These are phyloP conservation scores for Zasmidium cellare DNA, from an alignment of 2,329 filamentous ascomycete species.

Conservation along the genomic window DNA sequence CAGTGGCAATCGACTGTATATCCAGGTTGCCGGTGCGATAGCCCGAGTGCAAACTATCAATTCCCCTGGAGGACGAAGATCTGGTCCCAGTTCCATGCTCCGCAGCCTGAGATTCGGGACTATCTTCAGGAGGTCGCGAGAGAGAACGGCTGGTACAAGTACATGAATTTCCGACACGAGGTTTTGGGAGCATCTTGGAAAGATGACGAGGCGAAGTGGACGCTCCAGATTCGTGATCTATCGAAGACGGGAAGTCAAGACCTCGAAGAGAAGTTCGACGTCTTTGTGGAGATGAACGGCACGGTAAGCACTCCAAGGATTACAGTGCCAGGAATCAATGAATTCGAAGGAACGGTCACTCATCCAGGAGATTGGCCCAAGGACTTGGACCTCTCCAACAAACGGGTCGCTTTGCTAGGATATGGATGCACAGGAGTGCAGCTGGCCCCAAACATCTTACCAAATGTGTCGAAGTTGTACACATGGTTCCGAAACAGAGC, in stretches of 20 bases:
- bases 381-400: not conserved
- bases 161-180: constrained; percentile 20
- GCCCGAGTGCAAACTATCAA: constrained; percentile 32
- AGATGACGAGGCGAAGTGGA: constrained; percentile 18
- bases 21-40: constrained; percentile 35
- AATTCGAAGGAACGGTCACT: not conserved
- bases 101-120: constrained; percentile 11
- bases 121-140: constrained; percentile 15
- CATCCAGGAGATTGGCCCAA: constrained; percentile 4
- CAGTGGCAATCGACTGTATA: constrained; percentile 39
- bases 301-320: constrained; percentile 8
- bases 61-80: constrained; percentile 32
- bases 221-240: constrained; percentile 12
- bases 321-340: constrained; percentile 2
- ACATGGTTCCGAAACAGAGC: constrained; percentile 20
- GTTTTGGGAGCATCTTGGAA: constrained; percentile 13
- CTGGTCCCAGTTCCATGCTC: constrained; percentile 18
- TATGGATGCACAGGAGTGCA: constrained; percentile 18
- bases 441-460: constrained; percentile 18
- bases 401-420: constrained; percentile 12
- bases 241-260: not conserved
- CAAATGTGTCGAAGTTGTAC: constrained; percentile 16
- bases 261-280: constrained; percentile 16
- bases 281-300: constrained; percentile 20
- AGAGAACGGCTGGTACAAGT: constrained; percentile 17